Percentiles rank a stretch among this genome's conserved stretches.
Conservation (phyloP, 345 rosid species). For the Turnera subulata region DNA sequence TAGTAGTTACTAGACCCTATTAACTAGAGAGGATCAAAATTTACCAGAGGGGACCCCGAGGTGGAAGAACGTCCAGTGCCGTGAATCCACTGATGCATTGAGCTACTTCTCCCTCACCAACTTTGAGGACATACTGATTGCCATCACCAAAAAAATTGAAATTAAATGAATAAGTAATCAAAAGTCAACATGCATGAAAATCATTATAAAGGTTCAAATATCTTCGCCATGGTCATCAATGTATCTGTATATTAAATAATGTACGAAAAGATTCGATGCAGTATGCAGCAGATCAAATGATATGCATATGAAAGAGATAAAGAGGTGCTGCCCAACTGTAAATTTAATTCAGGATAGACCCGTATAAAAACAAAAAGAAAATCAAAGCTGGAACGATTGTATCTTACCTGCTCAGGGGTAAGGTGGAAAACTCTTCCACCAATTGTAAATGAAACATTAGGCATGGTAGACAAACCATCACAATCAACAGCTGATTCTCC, state of each 20-base stretch:
- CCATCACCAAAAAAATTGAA: conserved; percentile 4
- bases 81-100: conserved; percentile 93
- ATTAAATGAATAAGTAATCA: neutral
- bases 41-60: conserved; percentile 96
- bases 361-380: neutral
- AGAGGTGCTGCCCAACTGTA: too few species aligned
- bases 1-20: neutral
- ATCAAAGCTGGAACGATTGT: neutral
- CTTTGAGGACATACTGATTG: conserved; percentile 79
- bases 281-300: too few species aligned
- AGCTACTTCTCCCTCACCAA: conserved; percentile 65
- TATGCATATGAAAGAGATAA: too few species aligned
- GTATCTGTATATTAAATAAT: too few species aligned
- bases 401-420: conserved; percentile 66
- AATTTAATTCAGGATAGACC: too few species aligned
- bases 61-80: conserved; percentile 77
- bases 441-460: conserved; percentile 66
- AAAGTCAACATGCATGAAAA: neutral
- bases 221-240: too few species aligned
- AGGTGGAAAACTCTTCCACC: conserved; percentile 75
- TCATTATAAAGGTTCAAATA: too few species aligned
- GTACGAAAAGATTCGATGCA: too few species aligned
- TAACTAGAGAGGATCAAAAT: neutral
- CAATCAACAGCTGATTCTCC: conserved; percentile 83
- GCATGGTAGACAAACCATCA: conserved; percentile 55